Percentiles rank a stretch among this genome's conserved stretches.
These are phyloP conservation scores for Leccinum olivaceopallidum DNA, from an alignment of 768 basidiomycete species.

Conservation along the genomic window DNA sequence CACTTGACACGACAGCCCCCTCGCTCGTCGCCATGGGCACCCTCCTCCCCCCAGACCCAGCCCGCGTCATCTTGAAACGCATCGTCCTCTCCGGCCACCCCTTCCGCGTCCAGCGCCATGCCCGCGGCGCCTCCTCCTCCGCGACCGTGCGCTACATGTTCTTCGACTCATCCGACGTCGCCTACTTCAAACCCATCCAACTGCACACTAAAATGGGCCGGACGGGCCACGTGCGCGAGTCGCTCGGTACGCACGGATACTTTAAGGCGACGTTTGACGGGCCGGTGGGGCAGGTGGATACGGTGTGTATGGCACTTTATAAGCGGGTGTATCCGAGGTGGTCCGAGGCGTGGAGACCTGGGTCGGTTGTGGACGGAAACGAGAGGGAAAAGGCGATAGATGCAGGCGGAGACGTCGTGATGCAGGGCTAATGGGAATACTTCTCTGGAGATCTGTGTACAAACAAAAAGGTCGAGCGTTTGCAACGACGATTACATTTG, in stretches of 20 bases:
- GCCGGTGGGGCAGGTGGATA: slow-evolving; percentile 94
- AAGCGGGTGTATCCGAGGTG: slow-evolving; percentile 94
- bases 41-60: slow-evolving; percentile 87
- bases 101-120: slow-evolving; percentile 96
- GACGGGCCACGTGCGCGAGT: slow-evolving; percentile 85
- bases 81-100: slow-evolving; percentile 94
- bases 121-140: slow-evolving; percentile 27
- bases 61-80: slow-evolving; percentile 90
- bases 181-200: slow-evolving; percentile 92
- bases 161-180: slow-evolving; percentile 91
- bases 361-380: slow-evolving; percentile 5
- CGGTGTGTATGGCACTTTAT: slow-evolving; percentile 92
- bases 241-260: slow-evolving; percentile 96
- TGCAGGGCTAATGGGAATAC: slow-evolving; percentile 20
- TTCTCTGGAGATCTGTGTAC: not conserved
- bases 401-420: slow-evolving; percentile 24
- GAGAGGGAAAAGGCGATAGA: not conserved
- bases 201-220: slow-evolving; percentile 91
- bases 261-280: slow-evolving; percentile 97
- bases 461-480: not conserved
- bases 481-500: not conserved
- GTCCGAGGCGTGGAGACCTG: slow-evolving; percentile 52
- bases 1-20: slow-evolving; percentile 47
- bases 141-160: slow-evolving; percentile 99
- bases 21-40: slow-evolving; percentile 88